Evolutionary conservation across 2,329 filamentous ascomycete genomes (phyloP).

Genomic region (Zasmidium cellare): DNA sequence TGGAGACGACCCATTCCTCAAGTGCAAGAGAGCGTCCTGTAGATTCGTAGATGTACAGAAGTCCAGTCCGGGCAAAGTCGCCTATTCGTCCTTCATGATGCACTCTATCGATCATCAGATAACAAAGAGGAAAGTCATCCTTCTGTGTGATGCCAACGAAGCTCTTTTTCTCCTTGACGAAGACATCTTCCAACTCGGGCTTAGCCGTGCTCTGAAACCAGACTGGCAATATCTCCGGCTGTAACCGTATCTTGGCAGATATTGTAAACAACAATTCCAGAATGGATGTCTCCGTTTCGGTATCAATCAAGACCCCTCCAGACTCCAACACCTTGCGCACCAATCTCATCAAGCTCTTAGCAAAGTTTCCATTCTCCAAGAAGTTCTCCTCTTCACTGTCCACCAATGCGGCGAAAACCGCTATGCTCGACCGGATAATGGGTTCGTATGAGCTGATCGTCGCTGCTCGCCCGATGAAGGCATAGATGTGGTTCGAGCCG

Average conservation of each 20-base stretch:
- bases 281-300: slow-evolving; percentile 82
- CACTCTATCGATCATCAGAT: slow-evolving; percentile 93
- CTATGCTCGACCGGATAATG: slow-evolving; percentile 80
- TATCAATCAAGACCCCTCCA: slow-evolving; percentile 70
- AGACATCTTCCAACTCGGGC: slow-evolving; percentile 36
- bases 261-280: slow-evolving; percentile 95
- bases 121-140: slow-evolving; percentile 93
- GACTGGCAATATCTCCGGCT: slow-evolving; percentile 80
- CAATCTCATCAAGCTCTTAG: slow-evolving; percentile 82
- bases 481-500: slow-evolving; percentile 82
- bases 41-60: slow-evolving; percentile 94
- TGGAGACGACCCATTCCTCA: slow-evolving; percentile 96
- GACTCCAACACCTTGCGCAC: slow-evolving; percentile 75
- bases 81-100: slow-evolving; percentile 93
- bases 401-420: slow-evolving; percentile 86
- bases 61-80: slow-evolving; percentile 90
- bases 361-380: slow-evolving; percentile 81
- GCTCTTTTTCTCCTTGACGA: slow-evolving; percentile 57
- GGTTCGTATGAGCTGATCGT: slow-evolving; percentile 80
- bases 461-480: slow-evolving; percentile 85
- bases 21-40: slow-evolving; percentile 78
- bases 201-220: slow-evolving; percentile 72
- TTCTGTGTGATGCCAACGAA: slow-evolving; percentile 84
- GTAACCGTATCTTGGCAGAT: slow-evolving; percentile 89
- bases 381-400: slow-evolving; percentile 97